Percentiles rank a stretch among this genome's conserved stretches.
Evolutionary conservation across 1,284 basidiomycete genomes (phyloP).

Genomic region (Pulveroboletus sp.): DNA sequence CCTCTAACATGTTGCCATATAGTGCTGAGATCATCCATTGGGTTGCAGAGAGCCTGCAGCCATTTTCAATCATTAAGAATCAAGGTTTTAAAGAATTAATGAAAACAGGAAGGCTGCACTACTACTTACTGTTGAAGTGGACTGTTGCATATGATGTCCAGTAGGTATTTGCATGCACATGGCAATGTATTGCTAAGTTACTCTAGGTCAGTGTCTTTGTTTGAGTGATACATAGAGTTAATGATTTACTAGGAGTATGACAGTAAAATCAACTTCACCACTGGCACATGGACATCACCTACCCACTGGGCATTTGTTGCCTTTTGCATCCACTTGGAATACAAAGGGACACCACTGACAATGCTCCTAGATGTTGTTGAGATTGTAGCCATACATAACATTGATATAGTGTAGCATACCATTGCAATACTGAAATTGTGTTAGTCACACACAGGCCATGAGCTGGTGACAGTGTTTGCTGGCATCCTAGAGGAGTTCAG

Average conservation of each 20-base stretch:
- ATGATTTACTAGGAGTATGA: constrained; percentile 11
- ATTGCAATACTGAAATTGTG: too few relatives aligned
- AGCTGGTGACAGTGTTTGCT: background rate
- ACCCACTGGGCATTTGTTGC: constrained; percentile 5
- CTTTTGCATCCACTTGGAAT: background rate
- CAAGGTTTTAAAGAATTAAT: background rate
- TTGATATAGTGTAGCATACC: too few relatives aligned
- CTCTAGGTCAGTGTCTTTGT: background rate
- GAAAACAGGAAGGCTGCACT: constrained; percentile 1
- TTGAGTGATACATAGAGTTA: background rate
- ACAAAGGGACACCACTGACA: background rate
- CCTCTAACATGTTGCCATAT: too few relatives aligned
- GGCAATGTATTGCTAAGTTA: background rate
- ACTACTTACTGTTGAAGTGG: background rate
- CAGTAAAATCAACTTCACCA: constrained; percentile 10
- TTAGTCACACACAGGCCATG: background rate
- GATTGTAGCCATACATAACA: background rate
- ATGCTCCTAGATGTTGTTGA: background rate
- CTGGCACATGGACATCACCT: constrained; percentile 9
- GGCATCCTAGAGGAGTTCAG: too few relatives aligned
- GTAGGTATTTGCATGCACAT: background rate
- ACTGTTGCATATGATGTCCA: constrained; percentile 1
- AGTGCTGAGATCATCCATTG: background rate
- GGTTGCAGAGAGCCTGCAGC: background rate
- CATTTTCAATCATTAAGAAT: background rate